phyloP scores from a whole-genome alignment of 805 yeast genomes.

The Jamesozyma rosinii region DNA sequence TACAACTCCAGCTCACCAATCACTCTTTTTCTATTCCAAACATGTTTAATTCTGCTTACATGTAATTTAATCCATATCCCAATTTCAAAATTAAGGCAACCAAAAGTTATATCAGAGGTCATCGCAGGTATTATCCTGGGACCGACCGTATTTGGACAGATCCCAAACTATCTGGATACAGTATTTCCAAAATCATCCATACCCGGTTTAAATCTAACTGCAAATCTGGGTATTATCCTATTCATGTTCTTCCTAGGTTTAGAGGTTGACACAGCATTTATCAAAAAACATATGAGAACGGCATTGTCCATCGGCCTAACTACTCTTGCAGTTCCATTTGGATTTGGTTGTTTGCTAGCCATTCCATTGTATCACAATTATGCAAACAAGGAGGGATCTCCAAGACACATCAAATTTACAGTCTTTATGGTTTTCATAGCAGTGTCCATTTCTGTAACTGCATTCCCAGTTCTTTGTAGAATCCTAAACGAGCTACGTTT shows the following conservation, averaged over 20 bases:
- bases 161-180: constrained; percentile 54
- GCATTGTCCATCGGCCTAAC: constrained; percentile 62
- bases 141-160: constrained; percentile 64
- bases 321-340: constrained; percentile 73
- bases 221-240: constrained; percentile 66
- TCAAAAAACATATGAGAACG: constrained; percentile 48
- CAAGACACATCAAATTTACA: constrained; percentile 45
- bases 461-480: constrained; percentile 76
- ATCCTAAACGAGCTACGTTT: constrained; percentile 65
- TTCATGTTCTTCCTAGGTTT: constrained; percentile 70
- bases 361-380: constrained; percentile 57
- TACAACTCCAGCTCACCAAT: constrained; percentile 52
- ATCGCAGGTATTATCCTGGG: constrained; percentile 68
- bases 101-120: constrained; percentile 76
- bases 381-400: constrained; percentile 26
- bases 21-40: constrained; percentile 63
- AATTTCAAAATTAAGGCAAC: constrained; percentile 55
- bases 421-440: constrained; percentile 75
- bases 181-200: constrained; percentile 59
- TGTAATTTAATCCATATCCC: constrained; percentile 57
- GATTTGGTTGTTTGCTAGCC: constrained; percentile 64
- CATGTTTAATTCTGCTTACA: constrained; percentile 47
- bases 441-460: constrained; percentile 76
- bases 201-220: constrained; percentile 55
- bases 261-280: constrained; percentile 64